Evolutionary conservation across 2,329 filamentous ascomycete genomes (phyloP).

Genomic region (Gaeumannomyces tritici): DNA sequence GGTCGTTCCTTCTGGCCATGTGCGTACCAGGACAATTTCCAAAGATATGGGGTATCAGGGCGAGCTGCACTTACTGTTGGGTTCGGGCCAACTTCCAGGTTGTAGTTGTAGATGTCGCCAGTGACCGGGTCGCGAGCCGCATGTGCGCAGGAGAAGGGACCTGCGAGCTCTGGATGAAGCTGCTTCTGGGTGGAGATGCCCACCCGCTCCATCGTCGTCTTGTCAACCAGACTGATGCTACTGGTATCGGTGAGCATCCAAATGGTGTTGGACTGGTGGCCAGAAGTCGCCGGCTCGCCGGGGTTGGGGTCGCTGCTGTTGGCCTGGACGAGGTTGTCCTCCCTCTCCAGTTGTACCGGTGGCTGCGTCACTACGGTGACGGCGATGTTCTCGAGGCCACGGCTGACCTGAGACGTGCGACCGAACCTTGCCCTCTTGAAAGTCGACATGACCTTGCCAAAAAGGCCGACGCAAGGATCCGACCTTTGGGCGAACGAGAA

Average conservation of each 20-base stretch:
- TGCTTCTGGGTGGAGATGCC: constrained; percentile 47
- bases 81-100: constrained; percentile 51
- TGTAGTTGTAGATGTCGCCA: constrained; percentile 75
- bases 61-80: constrained; percentile 22
- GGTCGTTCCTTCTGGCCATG: too few relatives aligned
- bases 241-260: constrained; percentile 48
- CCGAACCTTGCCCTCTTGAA: constrained; percentile 26
- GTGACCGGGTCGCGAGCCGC: constrained; percentile 60
- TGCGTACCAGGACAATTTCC: too few relatives aligned
- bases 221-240: constrained; percentile 52
- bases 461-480: constrained; percentile 66
- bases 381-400: not conserved
- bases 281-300: constrained; percentile 10
- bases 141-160: constrained; percentile 61
- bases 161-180: constrained; percentile 60
- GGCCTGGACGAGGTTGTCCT: not conserved
- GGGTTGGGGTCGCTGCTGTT: not conserved
- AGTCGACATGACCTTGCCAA: constrained; percentile 59
- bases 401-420: not conserved
- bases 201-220: constrained; percentile 62
- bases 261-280: constrained; percentile 31
- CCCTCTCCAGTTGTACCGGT: not conserved
- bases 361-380: not conserved
- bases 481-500: constrained; percentile 61
- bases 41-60: too few relatives aligned